Evolutionary conservation across 2,329 filamentous ascomycete species (phyloP), one percentile per base, ranked within the genome.

Genomic region (Verticillium nubilum): DNA sequence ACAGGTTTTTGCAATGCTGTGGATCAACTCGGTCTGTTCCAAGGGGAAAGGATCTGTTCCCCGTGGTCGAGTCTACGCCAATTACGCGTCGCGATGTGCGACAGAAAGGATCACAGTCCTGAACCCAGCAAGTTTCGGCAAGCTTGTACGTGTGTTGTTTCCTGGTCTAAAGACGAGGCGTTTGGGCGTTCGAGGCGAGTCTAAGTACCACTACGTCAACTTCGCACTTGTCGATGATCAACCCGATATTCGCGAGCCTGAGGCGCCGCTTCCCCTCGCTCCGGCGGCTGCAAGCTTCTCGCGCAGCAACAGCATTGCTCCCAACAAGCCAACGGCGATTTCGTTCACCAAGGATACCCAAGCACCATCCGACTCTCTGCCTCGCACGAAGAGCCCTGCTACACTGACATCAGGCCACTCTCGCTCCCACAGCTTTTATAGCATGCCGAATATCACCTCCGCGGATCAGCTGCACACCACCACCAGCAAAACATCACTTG

Each of bases 71-170:
- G 95, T 99, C 2, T 99, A 98, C 73, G 92, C 93, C 61, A 93
- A 93, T 72, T 99, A 99, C 73, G 95, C 94, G 54, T 92, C 91
- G 27, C 87, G 91, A 63, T 99, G 95, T 74, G 93, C 91, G 52
- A 96, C 89, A 5, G 93, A 98, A 71, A 87, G 93, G 69, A 96
- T 98, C 42, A 96, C 95, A 0, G 93, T 97, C 10, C 77, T 99
- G 60, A 99, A 99, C 70, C 95, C 95, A 50, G 95, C 95, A 10
- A 98, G 94, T 28, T 99, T 99, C 74, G 95, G 95, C 59, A 99
- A 99, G 74, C 85, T 99, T 52, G 95, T 99, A 33, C 87, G 95
- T 31, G 94, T 99, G 42, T 89, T 99, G 57, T 99, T 98, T 67
- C 94, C 95, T 0, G 94, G 93, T 50, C 88, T 99, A 25, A 94